phyloP scores from a whole-genome alignment of 139 green algal species.

The Tetratostichococcus sp. region DNA sequence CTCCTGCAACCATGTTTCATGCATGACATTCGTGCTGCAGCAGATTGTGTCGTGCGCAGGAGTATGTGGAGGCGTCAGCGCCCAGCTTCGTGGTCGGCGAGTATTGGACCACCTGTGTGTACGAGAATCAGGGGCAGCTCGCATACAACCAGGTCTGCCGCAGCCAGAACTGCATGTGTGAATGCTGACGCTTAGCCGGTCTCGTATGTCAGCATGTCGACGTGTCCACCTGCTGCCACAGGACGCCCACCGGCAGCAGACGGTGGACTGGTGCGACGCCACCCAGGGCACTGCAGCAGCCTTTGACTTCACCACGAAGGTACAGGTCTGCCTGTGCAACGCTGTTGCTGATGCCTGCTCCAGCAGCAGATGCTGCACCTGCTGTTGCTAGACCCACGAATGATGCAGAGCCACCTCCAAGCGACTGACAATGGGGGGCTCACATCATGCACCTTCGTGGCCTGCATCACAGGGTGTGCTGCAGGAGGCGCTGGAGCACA shows the following conservation, averaged over 20 bases:
- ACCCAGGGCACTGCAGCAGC: constrained; percentile 69
- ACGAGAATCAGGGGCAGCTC: constrained; percentile 11
- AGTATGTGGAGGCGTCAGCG: constrained; percentile 45
- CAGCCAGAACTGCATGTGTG: too few relatives aligned
- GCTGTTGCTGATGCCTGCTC: too few relatives aligned
- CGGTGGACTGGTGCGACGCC: constrained; percentile 75
- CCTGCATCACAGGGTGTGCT: constrained; percentile 17
- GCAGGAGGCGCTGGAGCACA: constrained; percentile 76
- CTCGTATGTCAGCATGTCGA: too few relatives aligned
- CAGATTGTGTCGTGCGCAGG: not conserved
- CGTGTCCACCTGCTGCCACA: not conserved
- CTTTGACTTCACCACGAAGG: constrained; percentile 95
- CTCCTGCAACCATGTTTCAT: not conserved
- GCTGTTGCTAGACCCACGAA: too few relatives aligned
- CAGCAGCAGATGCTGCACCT: too few relatives aligned
- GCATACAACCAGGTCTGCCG: constrained; percentile 33
- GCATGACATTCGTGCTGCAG: too few relatives aligned
- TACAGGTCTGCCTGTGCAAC: not conserved
- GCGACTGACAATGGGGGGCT: too few relatives aligned
- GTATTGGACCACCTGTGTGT: constrained; percentile 43
- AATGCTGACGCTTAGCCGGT: too few relatives aligned
- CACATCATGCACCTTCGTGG: too few relatives aligned
- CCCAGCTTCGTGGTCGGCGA: constrained; percentile 60
- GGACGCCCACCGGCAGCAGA: not conserved
- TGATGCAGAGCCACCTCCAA: too few relatives aligned